A percentile compares a stretch with the other conserved stretches of the same genome.
phyloP scores from a whole-genome alignment of 2,329 filamentous ascomycete species.

The Fusarium subtropicale region DNA sequence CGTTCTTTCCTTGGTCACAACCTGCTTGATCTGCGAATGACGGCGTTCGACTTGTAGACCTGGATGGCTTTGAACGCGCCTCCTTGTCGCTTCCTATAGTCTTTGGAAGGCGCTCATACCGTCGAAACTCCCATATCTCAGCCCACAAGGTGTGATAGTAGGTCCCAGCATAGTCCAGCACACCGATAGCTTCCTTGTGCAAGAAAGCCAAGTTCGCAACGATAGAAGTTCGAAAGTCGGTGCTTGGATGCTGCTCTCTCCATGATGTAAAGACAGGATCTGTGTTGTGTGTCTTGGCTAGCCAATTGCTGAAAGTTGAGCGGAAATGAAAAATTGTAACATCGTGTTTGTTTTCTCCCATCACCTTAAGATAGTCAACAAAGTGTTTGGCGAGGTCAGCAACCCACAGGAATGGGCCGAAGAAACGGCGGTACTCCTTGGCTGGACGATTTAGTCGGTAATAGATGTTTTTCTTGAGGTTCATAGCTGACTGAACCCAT shows the following conservation, averaged over 20 bases:
- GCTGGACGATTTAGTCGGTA: conserved; percentile 71
- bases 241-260: conserved; percentile 59
- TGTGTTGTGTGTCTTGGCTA: conserved; percentile 57
- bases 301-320: conserved; percentile 67
- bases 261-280: conserved; percentile 63
- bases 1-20: conserved; percentile 14
- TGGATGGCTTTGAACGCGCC: neutral
- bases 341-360: conserved; percentile 45
- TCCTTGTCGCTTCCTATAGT: neutral
- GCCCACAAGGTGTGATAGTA: conserved; percentile 63
- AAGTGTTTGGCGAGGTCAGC: conserved; percentile 77
- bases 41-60: neutral
- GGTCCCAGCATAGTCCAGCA: conserved; percentile 53
- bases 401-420: conserved; percentile 75
- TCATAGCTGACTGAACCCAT: conserved; percentile 70
- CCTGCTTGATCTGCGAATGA: neutral
- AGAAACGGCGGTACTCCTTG: conserved; percentile 70
- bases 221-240: conserved; percentile 73
- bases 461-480: conserved; percentile 63
- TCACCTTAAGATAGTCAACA: conserved; percentile 70
- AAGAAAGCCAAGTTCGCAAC: conserved; percentile 72
- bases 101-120: conserved; percentile 47
- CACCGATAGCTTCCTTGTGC: conserved; percentile 69
- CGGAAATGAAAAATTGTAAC: conserved; percentile 69
- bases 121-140: conserved; percentile 58